phyloP scores from a whole-genome alignment of 2,329 filamentous ascomycete species.

The Cryphonectria naterciae region DNA sequence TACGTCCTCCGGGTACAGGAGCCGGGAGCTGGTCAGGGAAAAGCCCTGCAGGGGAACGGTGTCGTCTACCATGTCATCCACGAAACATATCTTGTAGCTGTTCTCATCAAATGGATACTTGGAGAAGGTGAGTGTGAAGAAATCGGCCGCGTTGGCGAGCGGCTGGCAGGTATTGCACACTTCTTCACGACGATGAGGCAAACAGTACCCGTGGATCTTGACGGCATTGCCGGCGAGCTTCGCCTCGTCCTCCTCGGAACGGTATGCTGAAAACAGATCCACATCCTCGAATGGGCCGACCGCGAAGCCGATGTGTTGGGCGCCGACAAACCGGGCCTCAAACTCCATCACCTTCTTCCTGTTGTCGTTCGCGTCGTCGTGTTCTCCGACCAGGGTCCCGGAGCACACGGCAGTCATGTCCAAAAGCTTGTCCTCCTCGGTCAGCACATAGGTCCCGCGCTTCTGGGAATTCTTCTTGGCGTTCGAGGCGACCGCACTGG shows the following conservation, averaged over 20 bases:
- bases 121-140: slow-evolving; percentile 83
- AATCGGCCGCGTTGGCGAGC: slow-evolving; percentile 85
- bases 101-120: slow-evolving; percentile 77
- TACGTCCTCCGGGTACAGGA: slow-evolving; percentile 83
- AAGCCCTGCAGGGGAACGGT: slow-evolving; percentile 79
- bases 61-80: slow-evolving; percentile 83
- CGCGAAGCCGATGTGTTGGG: slow-evolving; percentile 90
- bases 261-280: slow-evolving; percentile 80
- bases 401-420: slow-evolving; percentile 93
- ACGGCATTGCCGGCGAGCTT: slow-evolving; percentile 86
- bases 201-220: slow-evolving; percentile 87
- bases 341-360: slow-evolving; percentile 89
- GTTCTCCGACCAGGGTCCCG: slow-evolving; percentile 84
- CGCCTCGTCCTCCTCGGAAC: slow-evolving; percentile 89
- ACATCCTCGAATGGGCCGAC: slow-evolving; percentile 95
- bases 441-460: slow-evolving; percentile 47
- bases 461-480: slow-evolving; percentile 42
- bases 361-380: slow-evolving; percentile 74
- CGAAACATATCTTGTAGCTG: slow-evolving; percentile 90
- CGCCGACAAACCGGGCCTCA: slow-evolving; percentile 72
- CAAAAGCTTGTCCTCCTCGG: slow-evolving; percentile 81
- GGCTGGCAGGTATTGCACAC: slow-evolving; percentile 86
- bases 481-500: neutral
- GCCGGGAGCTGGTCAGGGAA: slow-evolving; percentile 81
- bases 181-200: slow-evolving; percentile 81